Evolutionary conservation across 805 yeast species (phyloP).

Genomic region (Wickerhamiella cacticola): DNA sequence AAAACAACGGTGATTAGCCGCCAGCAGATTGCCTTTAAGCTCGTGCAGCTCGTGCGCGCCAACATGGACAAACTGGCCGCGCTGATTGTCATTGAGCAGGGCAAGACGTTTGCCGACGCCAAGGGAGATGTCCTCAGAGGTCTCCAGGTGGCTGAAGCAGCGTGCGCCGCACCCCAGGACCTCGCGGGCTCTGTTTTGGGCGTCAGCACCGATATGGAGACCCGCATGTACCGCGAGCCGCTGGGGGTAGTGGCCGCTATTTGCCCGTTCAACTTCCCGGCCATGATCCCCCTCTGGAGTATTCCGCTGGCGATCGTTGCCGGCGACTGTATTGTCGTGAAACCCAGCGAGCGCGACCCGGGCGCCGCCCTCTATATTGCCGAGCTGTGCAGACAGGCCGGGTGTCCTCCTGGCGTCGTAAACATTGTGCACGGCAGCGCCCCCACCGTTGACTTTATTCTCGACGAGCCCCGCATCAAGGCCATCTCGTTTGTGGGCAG

Average conservation of each 20-base stretch:
- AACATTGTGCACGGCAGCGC: slow-evolving; percentile 65
- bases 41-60: slow-evolving; percentile 48
- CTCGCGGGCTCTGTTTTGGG: slow-evolving; percentile 52
- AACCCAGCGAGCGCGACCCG: slow-evolving; percentile 68
- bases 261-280: slow-evolving; percentile 75
- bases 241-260: slow-evolving; percentile 68
- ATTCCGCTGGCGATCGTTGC: slow-evolving; percentile 52
- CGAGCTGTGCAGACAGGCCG: slow-evolving; percentile 59
- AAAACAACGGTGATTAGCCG: slow-evolving; percentile 38
- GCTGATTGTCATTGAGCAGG: slow-evolving; percentile 57
- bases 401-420: slow-evolving; percentile 62
- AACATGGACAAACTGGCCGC: slow-evolving; percentile 61
- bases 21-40: slow-evolving; percentile 56
- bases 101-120: slow-evolving; percentile 66
- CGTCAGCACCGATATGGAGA: slow-evolving; percentile 64
- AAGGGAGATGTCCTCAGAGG: slow-evolving; percentile 66
- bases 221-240: slow-evolving; percentile 58
- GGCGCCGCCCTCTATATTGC: slow-evolving; percentile 67
- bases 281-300: slow-evolving; percentile 67
- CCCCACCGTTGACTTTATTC: slow-evolving; percentile 55
- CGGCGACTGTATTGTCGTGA: slow-evolving; percentile 62
- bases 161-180: slow-evolving; percentile 51
- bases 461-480: slow-evolving; percentile 61
- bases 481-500: slow-evolving; percentile 74
- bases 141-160: slow-evolving; percentile 66